Evolutionary conservation across 2,329 filamentous ascomycete species (phyloP).

Genomic region (Dissoconium aciculare): DNA sequence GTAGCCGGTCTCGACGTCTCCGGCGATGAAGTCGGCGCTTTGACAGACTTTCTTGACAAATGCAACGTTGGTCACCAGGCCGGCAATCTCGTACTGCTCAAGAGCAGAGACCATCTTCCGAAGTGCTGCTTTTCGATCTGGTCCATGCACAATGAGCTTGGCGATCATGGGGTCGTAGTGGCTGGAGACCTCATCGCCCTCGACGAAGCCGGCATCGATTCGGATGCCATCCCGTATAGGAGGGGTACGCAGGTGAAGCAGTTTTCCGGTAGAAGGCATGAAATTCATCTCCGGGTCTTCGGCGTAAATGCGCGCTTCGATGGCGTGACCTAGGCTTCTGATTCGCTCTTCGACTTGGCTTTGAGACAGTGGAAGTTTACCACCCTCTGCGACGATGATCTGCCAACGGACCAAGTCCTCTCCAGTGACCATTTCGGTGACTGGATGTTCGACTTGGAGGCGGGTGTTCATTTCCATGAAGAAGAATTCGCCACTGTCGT

Average conservation of each 20-base stretch:
- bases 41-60: slow-evolving; percentile 81
- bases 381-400: slow-evolving; percentile 65
- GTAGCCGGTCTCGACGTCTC: slow-evolving; percentile 89
- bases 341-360: slow-evolving; percentile 55
- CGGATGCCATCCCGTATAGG: slow-evolving; percentile 55
- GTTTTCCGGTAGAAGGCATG: slow-evolving; percentile 78
- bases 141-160: slow-evolving; percentile 82
- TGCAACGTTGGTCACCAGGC: slow-evolving; percentile 88
- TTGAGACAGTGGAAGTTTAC: slow-evolving; percentile 51
- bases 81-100: slow-evolving; percentile 81
- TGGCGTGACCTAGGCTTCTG: slow-evolving; percentile 62
- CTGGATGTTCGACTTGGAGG: slow-evolving; percentile 91
- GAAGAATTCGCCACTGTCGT: slow-evolving; percentile 50
- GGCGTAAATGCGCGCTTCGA: slow-evolving; percentile 92
- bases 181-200: slow-evolving; percentile 82
- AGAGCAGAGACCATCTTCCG: slow-evolving; percentile 68
- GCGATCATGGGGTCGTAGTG: slow-evolving; percentile 99
- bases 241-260: slow-evolving; percentile 71
- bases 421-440: slow-evolving; percentile 66
- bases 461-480: slow-evolving; percentile 67
- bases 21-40: slow-evolving; percentile 66
- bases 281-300: slow-evolving; percentile 88
- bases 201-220: slow-evolving; percentile 83
- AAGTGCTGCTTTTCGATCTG: slow-evolving; percentile 63
- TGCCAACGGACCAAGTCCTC: slow-evolving; percentile 89